These are phyloP conservation scores for Pseudodiploospora longispora DNA, from an alignment of 2,329 filamentous ascomycete genomes.

Conservation along the genomic window DNA sequence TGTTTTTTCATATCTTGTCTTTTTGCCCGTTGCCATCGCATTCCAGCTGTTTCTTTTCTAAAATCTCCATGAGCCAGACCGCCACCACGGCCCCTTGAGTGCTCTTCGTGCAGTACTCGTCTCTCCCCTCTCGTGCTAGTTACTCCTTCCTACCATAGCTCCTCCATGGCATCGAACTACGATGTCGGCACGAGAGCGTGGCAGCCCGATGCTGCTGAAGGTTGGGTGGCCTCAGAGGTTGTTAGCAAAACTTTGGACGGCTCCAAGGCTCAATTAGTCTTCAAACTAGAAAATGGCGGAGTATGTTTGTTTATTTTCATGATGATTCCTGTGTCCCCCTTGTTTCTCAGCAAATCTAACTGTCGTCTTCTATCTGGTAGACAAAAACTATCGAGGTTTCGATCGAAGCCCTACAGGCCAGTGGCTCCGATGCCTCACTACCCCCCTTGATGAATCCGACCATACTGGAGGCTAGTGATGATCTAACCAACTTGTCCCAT, in stretches of 20 bases:
- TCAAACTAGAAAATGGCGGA: constrained; percentile 88
- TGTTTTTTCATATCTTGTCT: no score
- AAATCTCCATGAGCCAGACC: no score
- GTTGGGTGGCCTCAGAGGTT: constrained; percentile 96
- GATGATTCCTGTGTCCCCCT: neutral
- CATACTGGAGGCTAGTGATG: constrained; percentile 97
- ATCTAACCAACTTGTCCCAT: constrained; percentile 94
- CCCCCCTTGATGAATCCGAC: constrained; percentile 96
- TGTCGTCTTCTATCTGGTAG: constrained; percentile 35
- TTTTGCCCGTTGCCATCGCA: no score
- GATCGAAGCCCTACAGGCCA: constrained; percentile 64
- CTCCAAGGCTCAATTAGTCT: constrained; percentile 79
- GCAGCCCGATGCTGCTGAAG: constrained; percentile 93
- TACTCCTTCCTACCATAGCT: constrained; percentile 9
- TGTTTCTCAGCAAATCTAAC: neutral
- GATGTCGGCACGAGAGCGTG: constrained; percentile 96
- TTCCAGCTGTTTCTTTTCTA: no score
- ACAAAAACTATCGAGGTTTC: constrained; percentile 74
- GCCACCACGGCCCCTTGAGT: no score
- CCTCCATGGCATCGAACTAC: constrained; percentile 80
- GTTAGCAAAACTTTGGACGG: constrained; percentile 76
- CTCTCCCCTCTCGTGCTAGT: constrained; percentile 4
- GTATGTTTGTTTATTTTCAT: constrained; percentile 38
- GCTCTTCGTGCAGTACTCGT: no score
- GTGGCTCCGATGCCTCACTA: constrained; percentile 61